Percentiles rank a stretch among this genome's conserved stretches.
These are phyloP conservation scores for Hericium alpestre DNA, from an alignment of 768 basidiomycete genomes.

Conservation along the genomic window DNA sequence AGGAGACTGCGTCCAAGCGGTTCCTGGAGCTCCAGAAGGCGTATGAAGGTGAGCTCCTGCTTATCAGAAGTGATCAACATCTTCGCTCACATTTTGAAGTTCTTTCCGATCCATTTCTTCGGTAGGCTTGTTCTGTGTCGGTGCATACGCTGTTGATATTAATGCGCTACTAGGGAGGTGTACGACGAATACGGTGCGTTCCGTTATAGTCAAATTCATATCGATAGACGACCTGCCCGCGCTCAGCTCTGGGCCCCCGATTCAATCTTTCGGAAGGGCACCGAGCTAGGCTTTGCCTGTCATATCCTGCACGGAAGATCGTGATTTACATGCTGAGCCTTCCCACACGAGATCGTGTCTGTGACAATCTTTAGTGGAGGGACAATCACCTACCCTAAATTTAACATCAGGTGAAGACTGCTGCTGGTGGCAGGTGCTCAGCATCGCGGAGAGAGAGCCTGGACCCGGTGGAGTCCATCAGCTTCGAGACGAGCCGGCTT, in stretches of 20 bases:
- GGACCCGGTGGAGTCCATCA: too few relatives aligned
- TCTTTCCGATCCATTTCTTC: constrained; percentile 13
- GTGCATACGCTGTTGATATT: constrained; percentile 14
- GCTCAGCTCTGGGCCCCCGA: background rate
- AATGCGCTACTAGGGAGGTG: constrained; percentile 9
- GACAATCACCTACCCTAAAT: background rate
- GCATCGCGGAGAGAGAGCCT: too few relatives aligned
- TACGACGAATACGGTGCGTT: constrained; percentile 13
- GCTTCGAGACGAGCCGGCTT: too few relatives aligned
- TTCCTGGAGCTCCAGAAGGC: constrained; percentile 77
- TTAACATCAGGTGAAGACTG: background rate
- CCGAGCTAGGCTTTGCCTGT: background rate
- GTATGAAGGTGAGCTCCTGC: constrained; percentile 48
- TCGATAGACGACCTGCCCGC: background rate
- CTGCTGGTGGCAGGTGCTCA: background rate
- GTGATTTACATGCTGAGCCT: too few relatives aligned
- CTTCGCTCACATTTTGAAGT: constrained; percentile 1
- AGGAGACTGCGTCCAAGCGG: constrained; percentile 48
- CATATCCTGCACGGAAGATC: background rate
- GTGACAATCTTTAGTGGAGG: too few relatives aligned
- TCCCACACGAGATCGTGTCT: too few relatives aligned
- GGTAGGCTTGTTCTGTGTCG: constrained; percentile 1
- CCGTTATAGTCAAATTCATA: background rate
- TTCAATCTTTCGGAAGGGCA: background rate
- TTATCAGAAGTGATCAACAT: constrained; percentile 4